Percentiles rank a stretch among this genome's conserved stretches.
Conservation (phyloP, 2,329 filamentous ascomycete genomes). For the Rachicladosporium sp. region DNA sequence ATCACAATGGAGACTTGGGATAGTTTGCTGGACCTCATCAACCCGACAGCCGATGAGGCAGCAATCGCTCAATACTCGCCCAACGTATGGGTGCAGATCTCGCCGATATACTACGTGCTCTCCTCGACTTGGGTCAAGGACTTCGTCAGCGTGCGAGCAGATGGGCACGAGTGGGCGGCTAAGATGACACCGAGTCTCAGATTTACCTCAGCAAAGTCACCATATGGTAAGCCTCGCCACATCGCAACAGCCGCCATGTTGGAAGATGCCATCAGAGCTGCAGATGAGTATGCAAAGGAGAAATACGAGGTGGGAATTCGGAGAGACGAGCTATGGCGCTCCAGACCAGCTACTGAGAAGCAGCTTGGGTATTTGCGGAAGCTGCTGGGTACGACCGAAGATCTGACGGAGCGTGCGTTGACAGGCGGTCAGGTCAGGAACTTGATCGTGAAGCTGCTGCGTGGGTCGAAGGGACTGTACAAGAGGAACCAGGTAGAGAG, state of each 20-base stretch:
- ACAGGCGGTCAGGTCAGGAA: conserved; percentile 74
- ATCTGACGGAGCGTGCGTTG: conserved; percentile 44
- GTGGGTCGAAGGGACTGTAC: conserved; percentile 62
- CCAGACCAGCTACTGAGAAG: conserved; percentile 43
- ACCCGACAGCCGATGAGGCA: conserved; percentile 64
- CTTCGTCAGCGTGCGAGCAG: conserved; percentile 42
- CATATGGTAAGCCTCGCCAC: conserved; percentile 56
- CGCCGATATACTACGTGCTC: conserved; percentile 57
- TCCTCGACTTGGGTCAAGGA: conserved; percentile 44
- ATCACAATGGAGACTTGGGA: conserved; percentile 84
- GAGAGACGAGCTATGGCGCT: conserved; percentile 58
- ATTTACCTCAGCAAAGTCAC: conserved; percentile 28
- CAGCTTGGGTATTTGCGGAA: conserved; percentile 62
- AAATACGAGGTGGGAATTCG: conserved; percentile 39
- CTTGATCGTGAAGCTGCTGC: conserved; percentile 85
- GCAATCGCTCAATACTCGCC: conserved; percentile 67
- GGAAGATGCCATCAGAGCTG: conserved; percentile 65
- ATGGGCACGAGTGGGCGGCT: conserved; percentile 25
- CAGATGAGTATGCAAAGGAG: conserved; percentile 49
- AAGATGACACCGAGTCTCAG: conserved; percentile 32
- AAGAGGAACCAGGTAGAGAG: conserved; percentile 18
- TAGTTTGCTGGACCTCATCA: conserved; percentile 76
- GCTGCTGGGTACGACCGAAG: conserved; percentile 41
- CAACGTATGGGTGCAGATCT: conserved; percentile 72
- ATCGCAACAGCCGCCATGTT: conserved; percentile 57